Base-by-base conservation (phyloP, 2,329 filamentous ascomycete genomes). In the Colletotrichum sojae region DNA sequence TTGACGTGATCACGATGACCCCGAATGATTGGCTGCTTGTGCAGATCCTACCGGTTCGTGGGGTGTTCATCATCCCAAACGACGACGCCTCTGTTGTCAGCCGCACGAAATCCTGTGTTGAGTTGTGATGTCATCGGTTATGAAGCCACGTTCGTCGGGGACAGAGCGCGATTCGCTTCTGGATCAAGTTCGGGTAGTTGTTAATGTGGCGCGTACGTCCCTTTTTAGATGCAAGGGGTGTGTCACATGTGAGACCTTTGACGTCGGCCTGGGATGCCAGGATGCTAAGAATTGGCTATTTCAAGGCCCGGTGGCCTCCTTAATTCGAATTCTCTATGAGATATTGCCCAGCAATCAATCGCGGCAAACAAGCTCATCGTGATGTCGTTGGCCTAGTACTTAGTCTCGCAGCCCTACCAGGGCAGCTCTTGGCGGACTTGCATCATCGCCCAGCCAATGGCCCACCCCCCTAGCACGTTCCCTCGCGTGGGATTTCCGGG, bases 101-200 rank as follows among this genome's bases (percentile, higher is more conserved):
- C 9, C 31, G 9, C 15, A 27, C 18, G n/a, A 45, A 51, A 57
- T 40, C 39, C 31, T 36, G 57, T 10, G 31, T 4, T 13, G 27
- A 10, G 43, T 25, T 18, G 20, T 69, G 61, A 69, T 69, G 66
- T 69, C 66, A 65, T 65, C 55, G 27, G 46, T 18, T 22, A 6
- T 27, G 31, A 36, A 60, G 61, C 66, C 66, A 69, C 61, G 54
- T 65, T 65, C 43, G 15, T 15, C 49, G 52, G 61, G 54, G 27
- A 13, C 22, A 16, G 15, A 51, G 31, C 13, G 39, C 48, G 61
- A 59, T 51, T 65, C 49, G 49, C 61, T 45, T 60, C 18, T 54
- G 22, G 27, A 10, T 13, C 15, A 20, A 36, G 2, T 9, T 36
- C 9, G 31, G 9, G 4, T 2, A 36, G 10, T 36, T 36, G 18